These are phyloP conservation scores for Xylariaceae sp. DNA, from an alignment of 2,329 filamentous ascomycete species.

Conservation along the genomic window DNA sequence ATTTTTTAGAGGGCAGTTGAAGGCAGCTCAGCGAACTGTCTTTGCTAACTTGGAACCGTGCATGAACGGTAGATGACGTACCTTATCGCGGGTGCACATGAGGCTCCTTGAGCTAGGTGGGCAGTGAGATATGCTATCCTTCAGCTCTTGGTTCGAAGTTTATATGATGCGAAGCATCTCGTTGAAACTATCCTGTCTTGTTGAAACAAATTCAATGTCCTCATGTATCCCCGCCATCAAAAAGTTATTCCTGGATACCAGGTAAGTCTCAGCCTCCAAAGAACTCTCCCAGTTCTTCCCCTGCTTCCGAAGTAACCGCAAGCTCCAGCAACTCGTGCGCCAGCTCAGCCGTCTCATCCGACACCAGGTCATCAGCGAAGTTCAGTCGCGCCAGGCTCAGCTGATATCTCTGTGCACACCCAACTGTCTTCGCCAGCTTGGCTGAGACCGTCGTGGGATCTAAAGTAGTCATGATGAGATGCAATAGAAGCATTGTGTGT, in stretches of 20 bases:
- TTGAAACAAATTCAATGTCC: too few species aligned
- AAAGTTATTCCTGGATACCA: background rate
- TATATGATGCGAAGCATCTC: too few species aligned
- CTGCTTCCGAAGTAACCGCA: conserved; percentile 72
- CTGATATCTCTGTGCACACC: conserved; percentile 78
- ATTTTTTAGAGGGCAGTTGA: too few species aligned
- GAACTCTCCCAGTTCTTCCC: conserved; percentile 40
- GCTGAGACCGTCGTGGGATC: conserved; percentile 44
- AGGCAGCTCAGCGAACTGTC: too few species aligned
- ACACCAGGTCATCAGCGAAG: conserved; percentile 71
- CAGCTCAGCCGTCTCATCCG: conserved; percentile 79
- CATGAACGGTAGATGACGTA: too few species aligned
- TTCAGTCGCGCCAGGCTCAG: conserved; percentile 79
- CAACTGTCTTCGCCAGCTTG: conserved; percentile 68
- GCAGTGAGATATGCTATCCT: too few species aligned
- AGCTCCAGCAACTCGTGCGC: conserved; percentile 81
- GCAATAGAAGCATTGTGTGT: conserved; percentile 48
- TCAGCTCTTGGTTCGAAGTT: too few species aligned
- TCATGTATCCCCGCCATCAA: too few species aligned
- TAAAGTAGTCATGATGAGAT: conserved; percentile 46
- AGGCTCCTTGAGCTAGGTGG: too few species aligned
- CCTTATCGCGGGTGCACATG: too few species aligned
- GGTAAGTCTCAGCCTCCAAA: conserved; percentile 31
- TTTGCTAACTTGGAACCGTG: too few species aligned
- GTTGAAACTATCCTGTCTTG: too few species aligned